Base-by-base conservation (phyloP, 2,329 filamentous ascomycete species). In the Beauveria varroae region DNA sequence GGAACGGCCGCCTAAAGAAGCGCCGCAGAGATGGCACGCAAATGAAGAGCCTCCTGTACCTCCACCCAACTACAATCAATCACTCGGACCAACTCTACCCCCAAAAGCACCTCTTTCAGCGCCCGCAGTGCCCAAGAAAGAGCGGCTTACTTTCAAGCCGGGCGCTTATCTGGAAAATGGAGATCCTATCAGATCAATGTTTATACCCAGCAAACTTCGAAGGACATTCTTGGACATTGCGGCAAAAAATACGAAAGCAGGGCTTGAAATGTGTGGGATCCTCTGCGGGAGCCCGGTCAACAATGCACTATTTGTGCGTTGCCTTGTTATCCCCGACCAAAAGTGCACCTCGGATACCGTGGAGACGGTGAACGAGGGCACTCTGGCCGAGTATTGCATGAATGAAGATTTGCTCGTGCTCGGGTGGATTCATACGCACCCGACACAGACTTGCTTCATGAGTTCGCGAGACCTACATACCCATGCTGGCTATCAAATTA, bases 401-500 rank as follows among this genome's bases (percentile, higher is more conserved):
- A 81, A 81, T 5, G 85, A 96, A 69, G 90, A 96, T 63, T 75
- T 98, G 41, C 84, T 96, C 73, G 86, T 96, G 58, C 81, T 96
- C 5, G 93, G 93, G 44, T 99, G 95, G 95, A 99, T 99, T 64
- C 95, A 99, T 72, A 99, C 95, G 0, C 95, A 99, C 72, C 95
- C 95, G 0, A 91, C 89, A 0, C 95, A 99, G 76, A 96, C 91
- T 0, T 99, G 95, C 74, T 99, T 99, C 73, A 96, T 99, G 90
- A 96, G 91, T 71, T 95, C 89, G 54, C 81, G 93, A 55, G 95
- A 99, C 71, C 72, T 98, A 66, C 95, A 99, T 71, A 99, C 96
- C 0, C 93, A 96, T 70, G 87, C 88, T 3, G 92, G 92, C 12
- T 98, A 97, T 72, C 95, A 99, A 74, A 87, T 95, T 63, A 97